phyloP scores from a whole-genome alignment of 768 basidiomycete genomes.

The Pulveroboletus frians region DNA sequence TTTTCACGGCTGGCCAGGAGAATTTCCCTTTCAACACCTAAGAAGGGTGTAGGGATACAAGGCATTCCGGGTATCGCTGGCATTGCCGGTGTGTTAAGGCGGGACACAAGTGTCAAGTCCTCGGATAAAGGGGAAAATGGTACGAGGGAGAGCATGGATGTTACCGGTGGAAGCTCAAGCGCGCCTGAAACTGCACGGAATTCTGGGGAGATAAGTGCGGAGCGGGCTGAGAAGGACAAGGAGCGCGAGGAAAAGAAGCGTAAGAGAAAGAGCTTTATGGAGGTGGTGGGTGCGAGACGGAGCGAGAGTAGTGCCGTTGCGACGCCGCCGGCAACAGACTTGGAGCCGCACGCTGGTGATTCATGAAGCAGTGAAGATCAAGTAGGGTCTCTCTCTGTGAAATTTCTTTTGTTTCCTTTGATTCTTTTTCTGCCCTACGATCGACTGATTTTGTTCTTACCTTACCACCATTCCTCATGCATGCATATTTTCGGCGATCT shows the following conservation, averaged over 20 bases:
- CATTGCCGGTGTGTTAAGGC: slow-evolving; percentile 27
- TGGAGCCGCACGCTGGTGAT: slow-evolving; percentile 10
- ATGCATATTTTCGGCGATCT: slow-evolving; percentile 12
- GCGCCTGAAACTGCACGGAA: slow-evolving; percentile 39
- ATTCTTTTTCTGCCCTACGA: slow-evolving; percentile 2
- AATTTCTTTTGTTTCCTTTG: background rate
- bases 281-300: slow-evolving; percentile 33
- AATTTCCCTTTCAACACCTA: slow-evolving; percentile 59
- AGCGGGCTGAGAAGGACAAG: slow-evolving; percentile 50
- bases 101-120: slow-evolving; percentile 32
- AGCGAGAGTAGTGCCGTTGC: slow-evolving; percentile 19
- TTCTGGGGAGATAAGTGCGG: slow-evolving; percentile 43
- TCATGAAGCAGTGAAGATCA: slow-evolving; percentile 7
- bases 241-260: slow-evolving; percentile 58
- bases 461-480: slow-evolving; percentile 5
- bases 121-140: slow-evolving; percentile 36
- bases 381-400: background rate
- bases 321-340: slow-evolving; percentile 33
- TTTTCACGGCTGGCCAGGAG: slow-evolving; percentile 75
- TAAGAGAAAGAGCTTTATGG: slow-evolving; percentile 53
- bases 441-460: slow-evolving; percentile 9
- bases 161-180: slow-evolving; percentile 22
- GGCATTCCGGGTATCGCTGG: slow-evolving; percentile 31
- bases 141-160: slow-evolving; percentile 17
- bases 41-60: slow-evolving; percentile 48